These are phyloP conservation scores for Hydnomerulius pinastri DNA, from an alignment of 768 basidiomycete species.

Conservation along the genomic window DNA sequence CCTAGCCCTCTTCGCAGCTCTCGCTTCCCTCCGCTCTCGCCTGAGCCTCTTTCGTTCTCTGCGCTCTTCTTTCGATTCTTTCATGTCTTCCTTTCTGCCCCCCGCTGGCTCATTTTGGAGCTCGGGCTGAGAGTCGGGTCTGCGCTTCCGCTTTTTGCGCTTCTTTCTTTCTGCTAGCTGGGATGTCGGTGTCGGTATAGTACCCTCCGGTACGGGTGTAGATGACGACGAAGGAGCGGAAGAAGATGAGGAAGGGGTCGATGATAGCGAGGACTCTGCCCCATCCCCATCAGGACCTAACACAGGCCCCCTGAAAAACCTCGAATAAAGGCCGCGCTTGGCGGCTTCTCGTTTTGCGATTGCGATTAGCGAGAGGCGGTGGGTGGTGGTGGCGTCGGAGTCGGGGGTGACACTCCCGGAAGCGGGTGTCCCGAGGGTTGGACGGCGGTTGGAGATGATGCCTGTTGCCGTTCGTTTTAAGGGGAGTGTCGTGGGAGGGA, in stretches of 20 bases:
- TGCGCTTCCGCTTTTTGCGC: slow-evolving; percentile 15
- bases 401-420: slow-evolving; percentile 47
- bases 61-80: slow-evolving; percentile 19
- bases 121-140: too few relatives aligned
- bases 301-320: slow-evolving; percentile 79
- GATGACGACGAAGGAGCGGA: background rate
- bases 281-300: slow-evolving; percentile 48
- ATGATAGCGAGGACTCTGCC: too few relatives aligned
- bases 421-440: slow-evolving; percentile 50
- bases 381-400: slow-evolving; percentile 9
- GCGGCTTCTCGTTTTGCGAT: slow-evolving; percentile 80
- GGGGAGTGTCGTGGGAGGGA: slow-evolving; percentile 19
- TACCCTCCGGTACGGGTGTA: background rate
- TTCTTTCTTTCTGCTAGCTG: background rate
- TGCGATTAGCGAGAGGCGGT: slow-evolving; percentile 52
- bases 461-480: slow-evolving; percentile 70
- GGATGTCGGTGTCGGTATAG: background rate
- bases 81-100: background rate
- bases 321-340: slow-evolving; percentile 69
- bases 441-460: slow-evolving; percentile 72
- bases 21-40: slow-evolving; percentile 22
- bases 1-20: slow-evolving; percentile 11
- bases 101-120: too few relatives aligned
- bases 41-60: slow-evolving; percentile 26
- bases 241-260: background rate